These are phyloP conservation scores for Microdochium trichocladiopsis DNA, from an alignment of 2,329 filamentous ascomycete genomes.

Conservation along the genomic window DNA sequence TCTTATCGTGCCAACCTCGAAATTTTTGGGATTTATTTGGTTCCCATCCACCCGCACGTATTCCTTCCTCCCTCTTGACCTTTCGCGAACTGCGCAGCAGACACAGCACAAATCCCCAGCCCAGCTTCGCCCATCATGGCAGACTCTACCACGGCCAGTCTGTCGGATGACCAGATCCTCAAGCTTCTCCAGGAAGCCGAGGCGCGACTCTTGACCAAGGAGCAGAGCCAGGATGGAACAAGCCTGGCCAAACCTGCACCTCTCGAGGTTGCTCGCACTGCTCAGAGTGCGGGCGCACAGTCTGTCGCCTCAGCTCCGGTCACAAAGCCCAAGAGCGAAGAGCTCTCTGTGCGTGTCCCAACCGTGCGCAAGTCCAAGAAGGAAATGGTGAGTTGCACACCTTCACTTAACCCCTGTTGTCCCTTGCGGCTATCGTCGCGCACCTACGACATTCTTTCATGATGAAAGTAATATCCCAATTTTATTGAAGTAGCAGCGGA, in stretches of 20 bases:
- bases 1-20: constrained; percentile 1
- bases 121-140: constrained; percentile 12
- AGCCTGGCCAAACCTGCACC: constrained; percentile 26
- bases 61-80: background rate
- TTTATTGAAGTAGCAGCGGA: constrained; percentile 67
- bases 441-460: too few species aligned
- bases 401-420: too few species aligned
- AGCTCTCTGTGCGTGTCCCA: constrained; percentile 18
- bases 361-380: constrained; percentile 17
- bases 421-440: too few species aligned
- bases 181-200: constrained; percentile 58
- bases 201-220: constrained; percentile 34
- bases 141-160: constrained; percentile 26
- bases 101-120: background rate
- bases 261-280: constrained; percentile 7
- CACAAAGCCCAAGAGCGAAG: constrained; percentile 6
- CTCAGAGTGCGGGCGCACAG: constrained; percentile 2
- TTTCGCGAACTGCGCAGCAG: background rate
- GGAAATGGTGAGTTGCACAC: constrained; percentile 18
- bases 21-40: background rate
- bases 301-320: constrained; percentile 2
- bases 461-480: constrained; percentile 72
- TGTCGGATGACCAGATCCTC: constrained; percentile 58
- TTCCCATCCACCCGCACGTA: background rate
- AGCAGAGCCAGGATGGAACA: constrained; percentile 13